A percentile compares a stretch with the other conserved stretches of the same genome.
These are phyloP conservation scores for Fistulinella prunicolor DNA, from an alignment of 768 basidiomycete genomes.

Conservation along the genomic window DNA sequence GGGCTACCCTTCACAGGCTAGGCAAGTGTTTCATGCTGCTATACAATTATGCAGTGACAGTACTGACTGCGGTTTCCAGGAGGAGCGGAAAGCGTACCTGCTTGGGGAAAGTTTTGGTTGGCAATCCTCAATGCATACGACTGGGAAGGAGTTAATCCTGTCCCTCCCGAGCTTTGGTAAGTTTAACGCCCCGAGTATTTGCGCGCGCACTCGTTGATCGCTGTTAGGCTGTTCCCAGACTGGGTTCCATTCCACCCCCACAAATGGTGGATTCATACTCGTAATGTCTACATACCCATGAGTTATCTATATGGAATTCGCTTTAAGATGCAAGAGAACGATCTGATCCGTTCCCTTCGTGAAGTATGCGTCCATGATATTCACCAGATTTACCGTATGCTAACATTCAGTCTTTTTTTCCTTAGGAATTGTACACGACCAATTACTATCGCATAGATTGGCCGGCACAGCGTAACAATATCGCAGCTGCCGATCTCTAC, in stretches of 20 bases:
- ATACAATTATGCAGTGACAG: neutral
- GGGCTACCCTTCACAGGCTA: conserved; percentile 78
- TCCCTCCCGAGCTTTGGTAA: conserved; percentile 90
- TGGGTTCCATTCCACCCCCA: conserved; percentile 92
- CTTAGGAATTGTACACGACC: conserved; percentile 79
- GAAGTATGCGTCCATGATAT: conserved; percentile 44
- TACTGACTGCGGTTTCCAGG: conserved; percentile 41
- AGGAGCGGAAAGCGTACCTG: conserved; percentile 73
- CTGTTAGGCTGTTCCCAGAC: conserved; percentile 78
- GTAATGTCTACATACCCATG: conserved; percentile 91
- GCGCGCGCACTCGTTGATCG: neutral
- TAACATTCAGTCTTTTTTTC: neutral
- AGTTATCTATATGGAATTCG: conserved; percentile 74
- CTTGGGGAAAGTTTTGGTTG: conserved; percentile 99
- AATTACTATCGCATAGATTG: conserved; percentile 84
- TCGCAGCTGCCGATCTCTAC: conserved; percentile 78
- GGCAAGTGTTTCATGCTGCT: conserved; percentile 42
- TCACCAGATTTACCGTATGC: neutral
- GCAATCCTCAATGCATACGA: conserved; percentile 90
- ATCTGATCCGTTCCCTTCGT: conserved; percentile 72
- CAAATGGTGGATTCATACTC: conserved; percentile 97
- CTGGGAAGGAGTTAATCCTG: conserved; percentile 91
- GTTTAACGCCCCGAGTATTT: conserved; percentile 8
- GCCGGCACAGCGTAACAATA: conserved; percentile 86
- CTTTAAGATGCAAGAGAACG: conserved; percentile 67